Conservation (phyloP, 495 filamentous ascomycete species). For the Tirmania nivea region DNA sequence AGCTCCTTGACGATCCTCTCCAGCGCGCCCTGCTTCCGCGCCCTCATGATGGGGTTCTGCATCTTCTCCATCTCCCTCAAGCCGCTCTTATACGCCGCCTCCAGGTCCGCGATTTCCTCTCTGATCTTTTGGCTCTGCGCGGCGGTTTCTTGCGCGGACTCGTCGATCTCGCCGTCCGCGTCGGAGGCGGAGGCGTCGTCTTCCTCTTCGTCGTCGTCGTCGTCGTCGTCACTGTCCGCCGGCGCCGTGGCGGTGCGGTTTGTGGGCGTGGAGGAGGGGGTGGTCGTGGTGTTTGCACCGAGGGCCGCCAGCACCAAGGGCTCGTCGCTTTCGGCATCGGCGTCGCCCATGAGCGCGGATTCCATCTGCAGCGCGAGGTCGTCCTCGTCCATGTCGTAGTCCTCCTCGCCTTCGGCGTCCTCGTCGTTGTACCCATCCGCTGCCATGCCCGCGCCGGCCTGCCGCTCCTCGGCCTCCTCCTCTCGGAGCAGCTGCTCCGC, state of each 20-base stretch:
- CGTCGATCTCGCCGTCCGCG: constrained; percentile 9
- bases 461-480: constrained; percentile 18
- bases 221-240: constrained; percentile 1
- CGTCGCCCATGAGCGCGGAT: constrained; percentile 26
- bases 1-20: constrained; percentile 9
- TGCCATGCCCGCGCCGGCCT: constrained; percentile 18
- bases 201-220: constrained; percentile 13
- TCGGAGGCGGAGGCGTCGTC: constrained; percentile 2
- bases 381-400: constrained; percentile 28
- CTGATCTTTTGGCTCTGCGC: constrained; percentile 11
- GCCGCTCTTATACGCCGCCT: constrained; percentile 14
- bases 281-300: neutral
- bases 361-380: constrained; percentile 33
- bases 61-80: constrained; percentile 9
- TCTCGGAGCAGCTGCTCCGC: constrained; percentile 31
- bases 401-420: constrained; percentile 34
- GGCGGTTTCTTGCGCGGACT: constrained; percentile 12
- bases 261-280: neutral
- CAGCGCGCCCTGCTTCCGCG: constrained; percentile 10
- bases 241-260: neutral
- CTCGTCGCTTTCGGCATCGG: constrained; percentile 27
- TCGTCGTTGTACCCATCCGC: constrained; percentile 26
- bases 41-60: constrained; percentile 14
- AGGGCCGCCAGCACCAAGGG: constrained; percentile 10
- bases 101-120: constrained; percentile 17